Base-by-base conservation (phyloP, 129 eudicot species). In the Escallonia herrerae region DNA sequence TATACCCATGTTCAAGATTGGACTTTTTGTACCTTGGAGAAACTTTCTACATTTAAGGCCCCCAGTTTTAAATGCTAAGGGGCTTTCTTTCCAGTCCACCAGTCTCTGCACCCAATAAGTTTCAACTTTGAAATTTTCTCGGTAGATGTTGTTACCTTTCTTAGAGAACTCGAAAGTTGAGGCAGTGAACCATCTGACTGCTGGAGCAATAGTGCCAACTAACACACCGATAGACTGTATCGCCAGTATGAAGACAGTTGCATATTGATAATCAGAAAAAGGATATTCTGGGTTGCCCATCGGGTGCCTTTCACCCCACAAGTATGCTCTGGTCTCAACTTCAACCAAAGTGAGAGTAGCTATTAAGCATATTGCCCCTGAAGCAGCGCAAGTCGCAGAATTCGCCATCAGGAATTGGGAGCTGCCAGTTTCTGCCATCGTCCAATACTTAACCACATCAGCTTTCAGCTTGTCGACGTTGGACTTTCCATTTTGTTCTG, bases 381-480 rank as follows among this genome's bases (percentile, higher is more conserved):
- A 38, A 9, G 75, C 55, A 68, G 56, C 51, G 45, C 60, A 51
- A 33, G 72, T 43, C 8, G 46, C 59, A 38, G 79, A 78, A 56
- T 74, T 63, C 1, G 71, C 79, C 68, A 73, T 46, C 49, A 42
- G 53, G 60, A 71, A 70, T 54, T 70, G 76, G 7, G 76, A 76
- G 33, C 49, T 8, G 2, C 49, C 49, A 45, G 7, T 45, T 8
- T 45, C 49, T 45, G 49, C 49, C 49, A 45, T 45, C 49, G 2
- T 45, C 49, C 49, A 45, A 45, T 45, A 45, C 49, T 8, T 45
- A 5, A 5, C 9, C 49, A 45, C 49, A 45, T 45, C 9, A 5
- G 9, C 9, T 8, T 45, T 45, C 49, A 45, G 49, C 9, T 45
- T 8, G 22, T 13, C 33, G 7, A n/a, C n/a, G 3, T 2, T n/a